A percentile compares a stretch with the other conserved stretches of the same genome.
These are phyloP conservation scores for Cytidiella melzeri DNA, from an alignment of 768 basidiomycete genomes.

Conservation along the genomic window DNA sequence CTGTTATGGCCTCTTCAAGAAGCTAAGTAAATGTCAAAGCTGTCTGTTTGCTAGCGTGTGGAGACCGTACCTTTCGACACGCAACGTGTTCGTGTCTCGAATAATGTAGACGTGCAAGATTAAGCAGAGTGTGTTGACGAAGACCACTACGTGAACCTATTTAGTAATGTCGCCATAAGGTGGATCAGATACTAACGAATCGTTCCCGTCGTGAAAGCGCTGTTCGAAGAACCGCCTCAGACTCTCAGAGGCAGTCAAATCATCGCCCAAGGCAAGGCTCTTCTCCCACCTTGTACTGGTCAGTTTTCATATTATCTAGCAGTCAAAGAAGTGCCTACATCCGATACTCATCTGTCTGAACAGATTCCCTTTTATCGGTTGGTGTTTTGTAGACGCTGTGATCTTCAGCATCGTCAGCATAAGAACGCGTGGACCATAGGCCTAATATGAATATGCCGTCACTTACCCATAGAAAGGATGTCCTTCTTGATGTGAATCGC, in stretches of 20 bases:
- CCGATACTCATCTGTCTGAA: slow-evolving; percentile 53
- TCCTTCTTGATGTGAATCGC: slow-evolving; percentile 34
- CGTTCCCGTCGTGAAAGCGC: slow-evolving; percentile 71
- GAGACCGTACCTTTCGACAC: slow-evolving; percentile 50
- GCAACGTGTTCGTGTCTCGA: slow-evolving; percentile 60
- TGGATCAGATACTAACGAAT: slow-evolving; percentile 50
- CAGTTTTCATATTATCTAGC: neutral
- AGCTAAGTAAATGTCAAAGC: slow-evolving; percentile 35
- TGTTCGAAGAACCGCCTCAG: slow-evolving; percentile 81
- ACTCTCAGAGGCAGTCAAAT: slow-evolving; percentile 61
- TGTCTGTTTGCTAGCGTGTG: slow-evolving; percentile 5
- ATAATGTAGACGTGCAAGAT: slow-evolving; percentile 75
- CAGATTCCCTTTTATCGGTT: slow-evolving; percentile 61
- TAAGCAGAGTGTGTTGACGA: slow-evolving; percentile 75
- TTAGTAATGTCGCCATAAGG: neutral
- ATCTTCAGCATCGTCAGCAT: slow-evolving; percentile 21
- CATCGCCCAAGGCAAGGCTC: slow-evolving; percentile 59
- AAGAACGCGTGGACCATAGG: slow-evolving; percentile 19
- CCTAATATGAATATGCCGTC: neutral
- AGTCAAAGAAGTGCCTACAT: slow-evolving; percentile 34
- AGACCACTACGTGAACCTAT: slow-evolving; percentile 44
- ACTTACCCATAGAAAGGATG: slow-evolving; percentile 40
- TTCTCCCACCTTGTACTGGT: slow-evolving; percentile 53
- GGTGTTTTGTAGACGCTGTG: slow-evolving; percentile 55
- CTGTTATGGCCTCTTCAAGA: slow-evolving; percentile 69